Evolutionary conservation across 2,329 filamentous ascomycete genomes (phyloP).

Genomic region (Diatrype stigma): DNA sequence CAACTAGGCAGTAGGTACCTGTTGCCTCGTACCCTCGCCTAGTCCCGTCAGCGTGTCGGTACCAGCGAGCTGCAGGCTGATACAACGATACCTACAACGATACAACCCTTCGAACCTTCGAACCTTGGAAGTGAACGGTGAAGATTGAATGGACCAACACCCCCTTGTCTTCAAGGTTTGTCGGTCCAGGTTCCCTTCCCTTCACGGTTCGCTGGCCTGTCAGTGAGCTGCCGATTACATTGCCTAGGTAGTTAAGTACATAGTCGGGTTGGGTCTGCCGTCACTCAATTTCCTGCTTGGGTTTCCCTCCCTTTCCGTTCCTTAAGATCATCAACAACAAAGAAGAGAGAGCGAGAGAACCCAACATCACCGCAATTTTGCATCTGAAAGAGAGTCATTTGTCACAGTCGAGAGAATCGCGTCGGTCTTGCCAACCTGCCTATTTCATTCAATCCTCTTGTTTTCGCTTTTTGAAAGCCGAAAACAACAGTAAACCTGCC

Average conservation of each 20-base stretch:
- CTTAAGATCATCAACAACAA: slow-evolving; percentile 48
- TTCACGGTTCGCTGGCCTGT: neutral
- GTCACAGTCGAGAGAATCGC: slow-evolving; percentile 59
- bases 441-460: slow-evolving; percentile 25
- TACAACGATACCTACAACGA: too few species aligned
- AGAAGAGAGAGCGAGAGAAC: slow-evolving; percentile 32
- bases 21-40: too few species aligned
- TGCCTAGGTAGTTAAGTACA: too few species aligned
- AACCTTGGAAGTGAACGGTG: too few species aligned
- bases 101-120: too few species aligned
- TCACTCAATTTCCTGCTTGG: slow-evolving; percentile 33
- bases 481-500: slow-evolving; percentile 25
- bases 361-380: slow-evolving; percentile 35
- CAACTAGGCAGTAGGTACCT: too few species aligned
- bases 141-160: too few species aligned
- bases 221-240: slow-evolving; percentile 14
- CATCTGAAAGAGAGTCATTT: slow-evolving; percentile 51
- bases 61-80: too few species aligned
- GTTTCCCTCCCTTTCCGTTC: slow-evolving; percentile 31
- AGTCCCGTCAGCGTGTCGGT: too few species aligned
- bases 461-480: slow-evolving; percentile 17
- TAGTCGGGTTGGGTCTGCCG: slow-evolving; percentile 20
- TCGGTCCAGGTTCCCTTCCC: too few species aligned
- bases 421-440: slow-evolving; percentile 46
- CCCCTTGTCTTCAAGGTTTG: too few species aligned